Evolutionary conservation across 2,329 filamentous ascomycete species (phyloP).

Genomic region (Pyrenochaeta sp.): DNA sequence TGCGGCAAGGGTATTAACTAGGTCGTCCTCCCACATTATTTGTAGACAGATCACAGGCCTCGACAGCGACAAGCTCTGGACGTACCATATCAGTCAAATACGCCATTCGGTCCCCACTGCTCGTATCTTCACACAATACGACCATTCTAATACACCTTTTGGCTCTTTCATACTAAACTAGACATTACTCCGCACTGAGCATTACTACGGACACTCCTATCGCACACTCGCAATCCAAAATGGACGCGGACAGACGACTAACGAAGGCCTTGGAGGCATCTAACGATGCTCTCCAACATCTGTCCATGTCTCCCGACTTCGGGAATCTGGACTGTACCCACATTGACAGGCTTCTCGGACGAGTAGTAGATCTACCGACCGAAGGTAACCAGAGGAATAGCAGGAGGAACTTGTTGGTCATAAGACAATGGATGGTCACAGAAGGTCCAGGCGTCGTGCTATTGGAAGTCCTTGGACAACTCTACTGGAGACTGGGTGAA

Average conservation of each 20-base stretch:
- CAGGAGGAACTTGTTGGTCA: constrained; percentile 43
- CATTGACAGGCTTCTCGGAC: constrained; percentile 43
- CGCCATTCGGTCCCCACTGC: constrained; percentile 18
- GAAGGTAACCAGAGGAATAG: constrained; percentile 47
- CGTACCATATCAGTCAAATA: constrained; percentile 18
- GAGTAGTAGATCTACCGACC: constrained; percentile 46
- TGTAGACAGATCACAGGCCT: constrained; percentile 16
- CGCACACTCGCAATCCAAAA: constrained; percentile 9
- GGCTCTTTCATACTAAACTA: constrained; percentile 8
- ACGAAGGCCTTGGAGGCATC: constrained; percentile 43
- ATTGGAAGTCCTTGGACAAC: constrained; percentile 44
- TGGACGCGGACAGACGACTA: constrained; percentile 43
- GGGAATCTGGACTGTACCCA: constrained; percentile 43
- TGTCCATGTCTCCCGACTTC: constrained; percentile 44
- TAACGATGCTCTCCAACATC: constrained; percentile 45
- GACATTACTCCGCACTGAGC: background rate
- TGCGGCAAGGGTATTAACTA: constrained; percentile 15
- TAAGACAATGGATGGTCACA: constrained; percentile 47
- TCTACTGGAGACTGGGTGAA: constrained; percentile 46
- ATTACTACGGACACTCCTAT: constrained; percentile 2
- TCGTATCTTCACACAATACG: constrained; percentile 19
- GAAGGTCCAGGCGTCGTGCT: constrained; percentile 44
- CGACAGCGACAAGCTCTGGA: constrained; percentile 20
- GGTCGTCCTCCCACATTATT: constrained; percentile 16
- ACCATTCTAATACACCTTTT: constrained; percentile 2